Conservation (phyloP, 306 rosid species). For the Cajanus cajan region DNA sequence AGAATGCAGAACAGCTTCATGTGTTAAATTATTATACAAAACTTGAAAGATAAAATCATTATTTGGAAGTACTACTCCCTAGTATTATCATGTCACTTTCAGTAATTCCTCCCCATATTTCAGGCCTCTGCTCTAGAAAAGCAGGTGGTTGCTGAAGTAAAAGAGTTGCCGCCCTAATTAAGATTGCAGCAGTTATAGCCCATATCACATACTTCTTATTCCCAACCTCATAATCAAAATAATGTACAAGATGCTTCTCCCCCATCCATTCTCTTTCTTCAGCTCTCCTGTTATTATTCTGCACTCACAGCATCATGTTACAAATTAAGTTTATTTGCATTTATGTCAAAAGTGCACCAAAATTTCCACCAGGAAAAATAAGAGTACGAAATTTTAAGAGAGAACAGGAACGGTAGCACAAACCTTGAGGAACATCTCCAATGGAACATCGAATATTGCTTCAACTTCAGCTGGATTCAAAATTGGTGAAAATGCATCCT, state of each 20-base stretch:
- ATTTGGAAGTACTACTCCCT: constrained; percentile 19
- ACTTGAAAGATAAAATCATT: not conserved
- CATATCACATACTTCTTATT: constrained; percentile 62
- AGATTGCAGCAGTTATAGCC: constrained; percentile 88
- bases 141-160: constrained; percentile 60
- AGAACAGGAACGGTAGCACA: constrained; percentile 4
- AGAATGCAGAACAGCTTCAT: constrained; percentile 3
- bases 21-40: not conserved
- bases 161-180: constrained; percentile 64
- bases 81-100: constrained; percentile 33
- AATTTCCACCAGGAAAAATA: not conserved
- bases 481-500: constrained; percentile 64
- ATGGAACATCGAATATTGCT: constrained; percentile 75
- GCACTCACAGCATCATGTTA: constrained; percentile 33
- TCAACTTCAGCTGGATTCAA: constrained; percentile 76
- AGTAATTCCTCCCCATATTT: constrained; percentile 58
- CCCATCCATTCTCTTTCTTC: constrained; percentile 76
- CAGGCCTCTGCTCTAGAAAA: constrained; percentile 69
- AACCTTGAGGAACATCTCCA: constrained; percentile 94
- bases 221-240: constrained; percentile 58
- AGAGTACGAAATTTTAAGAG: not conserved
- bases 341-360: not conserved
- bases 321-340: constrained; percentile 8
- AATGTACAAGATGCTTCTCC: constrained; percentile 61
- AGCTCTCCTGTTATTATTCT: constrained; percentile 79